These are phyloP conservation scores for Neonectria coccinea DNA, from an alignment of 2,329 filamentous ascomycete genomes.

Conservation along the genomic window DNA sequence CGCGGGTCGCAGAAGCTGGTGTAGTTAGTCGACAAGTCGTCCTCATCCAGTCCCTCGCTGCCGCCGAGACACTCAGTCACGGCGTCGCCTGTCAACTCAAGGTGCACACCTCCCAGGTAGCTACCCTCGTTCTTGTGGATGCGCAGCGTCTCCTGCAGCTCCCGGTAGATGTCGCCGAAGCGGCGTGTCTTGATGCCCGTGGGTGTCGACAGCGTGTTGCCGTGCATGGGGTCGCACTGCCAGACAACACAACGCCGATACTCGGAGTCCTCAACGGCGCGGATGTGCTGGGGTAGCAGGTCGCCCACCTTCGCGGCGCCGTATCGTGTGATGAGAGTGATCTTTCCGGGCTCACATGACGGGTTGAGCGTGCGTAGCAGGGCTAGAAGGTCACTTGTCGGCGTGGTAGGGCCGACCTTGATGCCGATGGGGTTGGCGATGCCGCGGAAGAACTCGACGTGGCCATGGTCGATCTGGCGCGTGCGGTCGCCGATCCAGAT, in stretches of 20 bases:
- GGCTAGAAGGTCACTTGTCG: conserved; percentile 77
- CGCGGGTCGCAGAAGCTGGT: conserved; percentile 96
- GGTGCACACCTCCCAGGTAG: conserved; percentile 92
- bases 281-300: conserved; percentile 86
- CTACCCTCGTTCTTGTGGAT: conserved; percentile 88
- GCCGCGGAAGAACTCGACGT: conserved; percentile 97
- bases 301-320: conserved; percentile 80
- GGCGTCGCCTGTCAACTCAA: conserved; percentile 94
- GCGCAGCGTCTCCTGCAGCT: conserved; percentile 83
- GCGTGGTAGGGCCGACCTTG: conserved; percentile 92
- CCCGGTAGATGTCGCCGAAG: conserved; percentile 89
- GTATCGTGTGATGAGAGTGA: conserved; percentile 96
- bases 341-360: conserved; percentile 83
- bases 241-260: conserved; percentile 79
- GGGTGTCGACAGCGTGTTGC: conserved; percentile 77
- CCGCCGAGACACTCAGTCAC: conserved; percentile 97
- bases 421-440: conserved; percentile 96
- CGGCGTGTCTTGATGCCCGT: conserved; percentile 90
- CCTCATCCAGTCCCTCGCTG: conserved; percentile 86
- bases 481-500: conserved; percentile 99
- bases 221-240: conserved; percentile 99
- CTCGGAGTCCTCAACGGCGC: conserved; percentile 85
- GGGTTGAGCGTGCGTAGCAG: conserved; percentile 92
- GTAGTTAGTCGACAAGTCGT: conserved; percentile 90
- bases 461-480: conserved; percentile 89